phyloP scores from a whole-genome alignment of 257 asterid genomes.

The Striga asiatica region DNA sequence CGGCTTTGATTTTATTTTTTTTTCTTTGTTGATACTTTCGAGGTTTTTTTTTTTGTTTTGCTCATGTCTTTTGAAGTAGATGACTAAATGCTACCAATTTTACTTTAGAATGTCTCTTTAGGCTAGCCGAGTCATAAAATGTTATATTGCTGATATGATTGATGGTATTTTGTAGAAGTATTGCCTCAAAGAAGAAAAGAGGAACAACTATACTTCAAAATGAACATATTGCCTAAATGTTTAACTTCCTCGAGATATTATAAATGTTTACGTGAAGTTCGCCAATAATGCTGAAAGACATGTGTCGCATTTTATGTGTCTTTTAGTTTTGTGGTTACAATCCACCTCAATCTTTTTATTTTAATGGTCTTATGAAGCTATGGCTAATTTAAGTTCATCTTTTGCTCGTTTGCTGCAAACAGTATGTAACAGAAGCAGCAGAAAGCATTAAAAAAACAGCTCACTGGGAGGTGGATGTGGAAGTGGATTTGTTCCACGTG shows the following conservation, averaged over 20 bases:
- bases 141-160: neutral
- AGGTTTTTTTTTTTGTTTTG: neutral
- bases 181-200: no score
- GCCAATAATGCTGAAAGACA: no score
- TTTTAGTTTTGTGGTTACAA: no score
- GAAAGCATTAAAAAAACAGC: slow-evolving; percentile 58
- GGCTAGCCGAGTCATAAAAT: neutral
- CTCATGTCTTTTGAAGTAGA: neutral
- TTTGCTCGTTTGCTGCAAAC: slow-evolving; percentile 25
- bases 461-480: slow-evolving; percentile 90
- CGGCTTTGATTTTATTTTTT: neutral
- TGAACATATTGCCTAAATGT: no score
- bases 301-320: no score
- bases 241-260: no score
- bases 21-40: neutral
- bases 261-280: no score
- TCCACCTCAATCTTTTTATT: no score
- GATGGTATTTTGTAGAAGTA: neutral
- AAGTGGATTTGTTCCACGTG: slow-evolving; percentile 66
- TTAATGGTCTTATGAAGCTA: no score
- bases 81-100: neutral
- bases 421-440: slow-evolving; percentile 65
- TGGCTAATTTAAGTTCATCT: neutral
- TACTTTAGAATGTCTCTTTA: neutral
- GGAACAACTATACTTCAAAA: no score